Evolutionary conservation across 805 yeast species (phyloP), one percentile per base, ranked within the genome.

Genomic region (Groenewaldozyma salmanticensis): DNA sequence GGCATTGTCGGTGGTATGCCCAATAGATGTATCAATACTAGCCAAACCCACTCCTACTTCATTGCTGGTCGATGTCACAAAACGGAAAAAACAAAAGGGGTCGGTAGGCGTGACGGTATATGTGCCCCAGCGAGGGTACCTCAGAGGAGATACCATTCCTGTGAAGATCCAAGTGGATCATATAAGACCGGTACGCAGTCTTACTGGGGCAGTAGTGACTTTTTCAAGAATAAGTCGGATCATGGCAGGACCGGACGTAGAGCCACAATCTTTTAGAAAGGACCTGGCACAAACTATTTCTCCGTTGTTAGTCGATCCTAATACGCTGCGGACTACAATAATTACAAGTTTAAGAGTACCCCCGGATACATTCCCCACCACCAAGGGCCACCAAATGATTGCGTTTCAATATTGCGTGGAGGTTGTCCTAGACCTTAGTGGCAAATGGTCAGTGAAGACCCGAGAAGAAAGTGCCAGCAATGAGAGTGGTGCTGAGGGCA

Each of bases 341-440:
- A 74, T 73, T 24, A 75, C 88, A 0, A 71, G 74, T 32, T 60
- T 87, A 17, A 67, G 78, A 46, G 78, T 87, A 0, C 96, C 96
- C 0, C 74, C 81, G 0, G 95, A 87, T 51, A 78, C 83, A 0
- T 85, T 87, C 55, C 94, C 95, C 1, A 83, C 95, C 0, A 82
- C 85, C 11, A 69, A 74, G 15, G 81, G 82, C 1, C 74, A 83
- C 39, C 76, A 75, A 2, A 62, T 79, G 37, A 85, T 86, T 5
- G 71, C 86, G 2, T 87, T 87, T 59, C 90, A 83, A 54, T 87
- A 88, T 57, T 83, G 81, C 54, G 64, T 87, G 13, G 96, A 87
- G 57, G 87, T 82, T 2, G 68, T 85, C 42, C 75, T 83, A n/a
- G 87, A 87, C 53, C 61, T 88, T 33, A 77, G 88, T 2, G 84